These are phyloP conservation scores for Kluyveromyces marxianus DNA, from an alignment of 1,139 yeast genomes.

Conservation along the genomic window DNA sequence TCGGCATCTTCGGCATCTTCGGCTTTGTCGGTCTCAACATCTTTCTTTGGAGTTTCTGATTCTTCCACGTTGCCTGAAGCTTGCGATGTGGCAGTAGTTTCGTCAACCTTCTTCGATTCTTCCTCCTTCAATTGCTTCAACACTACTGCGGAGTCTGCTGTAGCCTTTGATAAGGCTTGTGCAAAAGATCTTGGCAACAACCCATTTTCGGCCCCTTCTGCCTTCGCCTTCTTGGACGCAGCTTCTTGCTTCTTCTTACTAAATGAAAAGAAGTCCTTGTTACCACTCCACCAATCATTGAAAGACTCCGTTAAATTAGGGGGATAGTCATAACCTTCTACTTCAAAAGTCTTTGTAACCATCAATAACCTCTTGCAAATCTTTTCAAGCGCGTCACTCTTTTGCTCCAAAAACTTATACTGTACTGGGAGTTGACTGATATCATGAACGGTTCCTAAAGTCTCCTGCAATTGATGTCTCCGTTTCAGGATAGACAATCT, in stretches of 20 bases:
- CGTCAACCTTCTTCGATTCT: slow-evolving; percentile 29
- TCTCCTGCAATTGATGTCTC: slow-evolving; percentile 47
- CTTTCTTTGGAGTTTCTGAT: slow-evolving; percentile 21
- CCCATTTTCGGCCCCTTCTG: slow-evolving; percentile 16
- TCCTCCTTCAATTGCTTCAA: slow-evolving; percentile 21
- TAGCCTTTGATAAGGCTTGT: slow-evolving; percentile 43
- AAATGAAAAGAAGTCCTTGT: slow-evolving; percentile 18
- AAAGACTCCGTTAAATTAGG: slow-evolving; percentile 56
- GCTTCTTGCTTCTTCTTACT: slow-evolving; percentile 9
- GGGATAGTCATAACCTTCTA: slow-evolving; percentile 66
- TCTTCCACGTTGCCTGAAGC: slow-evolving; percentile 22
- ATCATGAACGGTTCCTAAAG: slow-evolving; percentile 61
- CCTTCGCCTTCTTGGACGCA: not conserved
- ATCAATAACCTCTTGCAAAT: slow-evolving; percentile 53
- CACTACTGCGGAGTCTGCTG: slow-evolving; percentile 33
- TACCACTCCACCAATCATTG: slow-evolving; percentile 52
- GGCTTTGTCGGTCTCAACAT: slow-evolving; percentile 10
- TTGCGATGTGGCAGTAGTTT: slow-evolving; percentile 21
- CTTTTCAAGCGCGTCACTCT: slow-evolving; percentile 54
- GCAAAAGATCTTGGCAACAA: slow-evolving; percentile 43
- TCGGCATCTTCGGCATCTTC: slow-evolving; percentile 29
- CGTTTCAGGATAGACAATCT: slow-evolving; percentile 25
- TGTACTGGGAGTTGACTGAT: slow-evolving; percentile 67
- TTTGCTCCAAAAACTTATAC: slow-evolving; percentile 57
- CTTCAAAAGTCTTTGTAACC: slow-evolving; percentile 50